Conservation (phyloP, 306 rosid species). For the Parietaria judaica region DNA sequence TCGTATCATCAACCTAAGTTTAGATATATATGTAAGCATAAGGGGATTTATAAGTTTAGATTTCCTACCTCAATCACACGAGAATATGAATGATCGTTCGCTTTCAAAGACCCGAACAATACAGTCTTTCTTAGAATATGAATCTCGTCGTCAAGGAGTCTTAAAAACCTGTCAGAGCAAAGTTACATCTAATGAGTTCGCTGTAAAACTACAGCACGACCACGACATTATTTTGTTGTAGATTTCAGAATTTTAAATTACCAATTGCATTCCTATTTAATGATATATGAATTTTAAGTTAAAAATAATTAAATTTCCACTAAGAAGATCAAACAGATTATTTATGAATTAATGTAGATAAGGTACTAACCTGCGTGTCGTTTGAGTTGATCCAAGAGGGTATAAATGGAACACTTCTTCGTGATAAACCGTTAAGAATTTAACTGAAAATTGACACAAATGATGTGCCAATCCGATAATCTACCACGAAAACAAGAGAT, state of each 20-base stretch:
- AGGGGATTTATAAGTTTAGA: no score
- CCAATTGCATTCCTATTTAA: constrained; percentile 2
- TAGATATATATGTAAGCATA: background rate
- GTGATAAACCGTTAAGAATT: constrained; percentile 19
- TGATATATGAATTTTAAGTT: constrained; percentile 11
- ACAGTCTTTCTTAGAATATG: background rate
- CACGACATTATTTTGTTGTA: background rate
- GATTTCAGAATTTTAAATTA: background rate
- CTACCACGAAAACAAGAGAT: constrained; percentile 38
- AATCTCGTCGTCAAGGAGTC: constrained; percentile 15
- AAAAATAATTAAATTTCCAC: constrained; percentile 5
- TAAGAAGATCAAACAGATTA: constrained; percentile 9
- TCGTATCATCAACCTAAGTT: constrained; percentile 7
- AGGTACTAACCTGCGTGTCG: no score
- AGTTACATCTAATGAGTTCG: background rate
- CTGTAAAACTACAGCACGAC: constrained; percentile 3
- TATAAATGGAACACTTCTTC: background rate
- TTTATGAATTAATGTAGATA: constrained; percentile 13
- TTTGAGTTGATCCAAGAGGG: constrained; percentile 24
- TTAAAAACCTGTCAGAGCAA: constrained; percentile 11
- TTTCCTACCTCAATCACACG: constrained; percentile 24
- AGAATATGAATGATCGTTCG: constrained; percentile 7
- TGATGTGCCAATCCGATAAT: constrained; percentile 29
- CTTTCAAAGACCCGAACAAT: constrained; percentile 11
- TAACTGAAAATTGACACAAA: constrained; percentile 28